A percentile compares a stretch with the other conserved stretches of the same genome.
phyloP scores from a whole-genome alignment of 352 stramenopile species.

The Pythium brachiatum region DNA sequence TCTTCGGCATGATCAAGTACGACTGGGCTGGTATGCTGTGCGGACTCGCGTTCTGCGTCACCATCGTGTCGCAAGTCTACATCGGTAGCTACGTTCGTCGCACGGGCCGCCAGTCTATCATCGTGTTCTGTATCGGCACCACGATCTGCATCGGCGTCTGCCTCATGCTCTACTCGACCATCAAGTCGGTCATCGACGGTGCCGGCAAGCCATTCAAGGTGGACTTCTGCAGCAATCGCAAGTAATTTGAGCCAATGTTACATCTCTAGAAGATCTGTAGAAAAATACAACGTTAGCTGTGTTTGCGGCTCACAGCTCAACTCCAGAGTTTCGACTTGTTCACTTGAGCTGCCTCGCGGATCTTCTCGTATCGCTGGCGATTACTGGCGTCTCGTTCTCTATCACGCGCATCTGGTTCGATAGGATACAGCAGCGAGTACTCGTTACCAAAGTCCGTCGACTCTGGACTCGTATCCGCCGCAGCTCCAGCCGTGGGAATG shows the following conservation, averaged over 20 bases:
- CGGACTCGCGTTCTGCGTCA: slow-evolving; percentile 43
- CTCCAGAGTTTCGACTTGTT: slow-evolving; percentile 44
- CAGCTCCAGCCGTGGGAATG: background rate
- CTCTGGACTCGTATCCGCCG: background rate
- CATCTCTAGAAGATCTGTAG: background rate
- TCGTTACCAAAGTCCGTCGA: slow-evolving; percentile 10
- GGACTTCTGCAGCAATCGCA: slow-evolving; percentile 13
- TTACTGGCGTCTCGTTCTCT: background rate
- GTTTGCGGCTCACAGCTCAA: too few species aligned
- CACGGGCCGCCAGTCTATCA: slow-evolving; percentile 47
- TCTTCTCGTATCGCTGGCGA: slow-evolving; percentile 2
- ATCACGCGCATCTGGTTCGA: background rate
- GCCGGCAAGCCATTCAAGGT: slow-evolving; percentile 29
- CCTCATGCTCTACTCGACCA: slow-evolving; percentile 53
- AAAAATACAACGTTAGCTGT: too few species aligned
- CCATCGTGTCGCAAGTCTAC: slow-evolving; percentile 42
- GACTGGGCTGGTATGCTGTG: slow-evolving; percentile 43
- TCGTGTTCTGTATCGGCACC: slow-evolving; percentile 49
- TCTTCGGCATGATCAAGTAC: slow-evolving; percentile 52
- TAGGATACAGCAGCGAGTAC: slow-evolving; percentile 10
- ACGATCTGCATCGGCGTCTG: slow-evolving; percentile 39
- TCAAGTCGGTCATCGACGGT: slow-evolving; percentile 40
- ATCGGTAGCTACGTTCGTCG: slow-evolving; percentile 52
- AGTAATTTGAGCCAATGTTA: background rate
- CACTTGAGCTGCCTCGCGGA: slow-evolving; percentile 32